Evolutionary conservation across 2,329 filamentous ascomycete genomes (phyloP).

Genomic region (Paramyrothecium sp.): DNA sequence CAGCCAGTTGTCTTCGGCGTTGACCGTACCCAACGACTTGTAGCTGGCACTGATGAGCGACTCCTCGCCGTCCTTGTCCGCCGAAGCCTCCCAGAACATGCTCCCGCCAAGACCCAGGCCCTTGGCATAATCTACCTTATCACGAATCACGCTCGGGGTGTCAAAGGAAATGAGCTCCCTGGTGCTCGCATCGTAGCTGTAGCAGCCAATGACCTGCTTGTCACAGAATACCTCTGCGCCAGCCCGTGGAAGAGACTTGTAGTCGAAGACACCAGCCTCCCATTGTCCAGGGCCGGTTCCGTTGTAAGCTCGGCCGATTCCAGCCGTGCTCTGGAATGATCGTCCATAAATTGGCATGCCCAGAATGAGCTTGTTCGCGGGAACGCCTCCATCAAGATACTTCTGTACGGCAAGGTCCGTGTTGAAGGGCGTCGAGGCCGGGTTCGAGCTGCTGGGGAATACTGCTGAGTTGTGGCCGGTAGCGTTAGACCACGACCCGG

Average conservation of each 20-base stretch:
- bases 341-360: constrained; percentile 81
- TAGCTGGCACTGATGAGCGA: constrained; percentile 58
- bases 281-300: constrained; percentile 67
- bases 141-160: constrained; percentile 54
- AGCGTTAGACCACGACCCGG: constrained; percentile 63
- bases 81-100: constrained; percentile 85
- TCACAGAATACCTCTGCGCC: constrained; percentile 61
- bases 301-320: constrained; percentile 28
- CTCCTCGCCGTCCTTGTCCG: constrained; percentile 56
- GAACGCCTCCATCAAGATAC: constrained; percentile 63
- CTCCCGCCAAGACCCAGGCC: constrained; percentile 63
- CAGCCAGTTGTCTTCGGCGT: constrained; percentile 46
- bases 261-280: constrained; percentile 77
- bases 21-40: constrained; percentile 36
- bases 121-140: constrained; percentile 66
- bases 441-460: constrained; percentile 51
- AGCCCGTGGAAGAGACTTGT: constrained; percentile 68
- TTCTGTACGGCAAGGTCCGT: constrained; percentile 61
- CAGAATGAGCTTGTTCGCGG: constrained; percentile 65
- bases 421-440: constrained; percentile 64
- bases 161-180: constrained; percentile 71
- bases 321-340: constrained; percentile 49
- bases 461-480: constrained; percentile 72
- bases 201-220: constrained; percentile 58
- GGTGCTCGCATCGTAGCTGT: constrained; percentile 62